These are phyloP conservation scores for Powellomyces hirtus DNA, from an alignment of 192 early-diverging fungal genomes.

Conservation along the genomic window DNA sequence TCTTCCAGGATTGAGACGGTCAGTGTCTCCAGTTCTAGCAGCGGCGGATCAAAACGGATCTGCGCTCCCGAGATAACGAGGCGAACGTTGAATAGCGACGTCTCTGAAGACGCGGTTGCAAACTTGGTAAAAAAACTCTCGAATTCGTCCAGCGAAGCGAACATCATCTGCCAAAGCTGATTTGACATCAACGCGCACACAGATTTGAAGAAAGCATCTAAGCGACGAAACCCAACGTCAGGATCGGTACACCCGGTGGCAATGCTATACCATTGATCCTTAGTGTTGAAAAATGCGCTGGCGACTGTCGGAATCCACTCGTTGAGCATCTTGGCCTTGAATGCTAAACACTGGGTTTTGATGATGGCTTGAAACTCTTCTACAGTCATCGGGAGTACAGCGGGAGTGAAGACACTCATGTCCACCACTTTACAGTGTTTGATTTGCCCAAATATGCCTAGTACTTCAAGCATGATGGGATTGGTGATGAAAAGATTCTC, in stretches of 20 bases:
- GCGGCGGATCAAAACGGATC: constrained; percentile 62
- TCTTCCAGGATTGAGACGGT: constrained; percentile 53
- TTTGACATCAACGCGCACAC: constrained; percentile 58
- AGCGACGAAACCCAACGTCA: constrained; percentile 51
- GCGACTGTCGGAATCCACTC: constrained; percentile 65
- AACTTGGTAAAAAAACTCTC: constrained; percentile 58
- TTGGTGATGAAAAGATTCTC: constrained; percentile 58
- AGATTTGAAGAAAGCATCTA: constrained; percentile 61
- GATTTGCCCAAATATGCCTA: constrained; percentile 44
- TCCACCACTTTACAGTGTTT: constrained; percentile 42
- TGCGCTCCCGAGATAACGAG: constrained; percentile 56
- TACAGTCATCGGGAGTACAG: constrained; percentile 52
- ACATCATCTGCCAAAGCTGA: constrained; percentile 53
- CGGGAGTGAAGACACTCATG: constrained; percentile 46
- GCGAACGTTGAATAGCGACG: constrained; percentile 49
- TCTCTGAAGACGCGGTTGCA: constrained; percentile 36
- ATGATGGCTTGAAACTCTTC: constrained; percentile 57
- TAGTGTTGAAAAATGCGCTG: constrained; percentile 55
- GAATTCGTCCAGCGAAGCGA: constrained; percentile 48
- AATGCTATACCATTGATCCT: constrained; percentile 58
- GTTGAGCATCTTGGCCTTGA: constrained; percentile 52
- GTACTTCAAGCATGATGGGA: constrained; percentile 50
- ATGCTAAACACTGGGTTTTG: constrained; percentile 50
- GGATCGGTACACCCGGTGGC: constrained; percentile 45
- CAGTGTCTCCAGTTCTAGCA: constrained; percentile 52